Evolutionary conservation across 2,329 filamentous ascomycete species (phyloP), one percentile per base, ranked within the genome.

Genomic region (Claviceps lovelessii): DNA sequence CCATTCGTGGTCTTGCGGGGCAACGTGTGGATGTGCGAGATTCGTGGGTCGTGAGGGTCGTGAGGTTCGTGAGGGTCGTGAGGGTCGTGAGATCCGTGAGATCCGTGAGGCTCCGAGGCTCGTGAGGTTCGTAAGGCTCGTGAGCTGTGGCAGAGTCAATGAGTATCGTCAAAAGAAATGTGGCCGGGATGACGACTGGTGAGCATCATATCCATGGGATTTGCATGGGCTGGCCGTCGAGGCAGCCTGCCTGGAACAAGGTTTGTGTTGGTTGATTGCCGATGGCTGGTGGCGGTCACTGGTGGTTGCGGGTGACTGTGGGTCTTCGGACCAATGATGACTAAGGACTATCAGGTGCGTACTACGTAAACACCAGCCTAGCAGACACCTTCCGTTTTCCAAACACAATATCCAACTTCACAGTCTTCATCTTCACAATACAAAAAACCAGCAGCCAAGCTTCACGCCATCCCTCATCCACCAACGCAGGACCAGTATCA

Each of bases 1-100:
- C 49, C 61, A 61, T 63, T 39, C 23, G 53, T 17, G 37, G 37
- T 17, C 23, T 23, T 37, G 31, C 9, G 31, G 31, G 9, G 31
- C 9, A 23, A 23, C 23, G 35, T 41, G 5, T 41, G 37, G 37
- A 17, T 3, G 28, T 7, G 23, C 17, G 28, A 8, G 19, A 17
- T 46, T 28, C 23, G 23, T 23, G 23, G 23, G 2, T 23, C 23
- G 23, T 23, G 23, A 23, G 1, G 23, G 2, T 23, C 23, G 23
- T 23, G 23, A 3, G 23, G 3, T 23, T 23, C 23, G 23, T 2
- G 23, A 23, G 23, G 23, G 2, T 23, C 23, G 23, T 23, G 23
- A 23, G 23, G 3, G 2, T 3, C 23, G 23, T 23, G 23, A 23
- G 23, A 3, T 3, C 3, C 1, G 23, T 23, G 23, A 23, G 23